Base-by-base conservation (phyloP, 1,284 basidiomycete species). In the Xerocomus tenax region DNA sequence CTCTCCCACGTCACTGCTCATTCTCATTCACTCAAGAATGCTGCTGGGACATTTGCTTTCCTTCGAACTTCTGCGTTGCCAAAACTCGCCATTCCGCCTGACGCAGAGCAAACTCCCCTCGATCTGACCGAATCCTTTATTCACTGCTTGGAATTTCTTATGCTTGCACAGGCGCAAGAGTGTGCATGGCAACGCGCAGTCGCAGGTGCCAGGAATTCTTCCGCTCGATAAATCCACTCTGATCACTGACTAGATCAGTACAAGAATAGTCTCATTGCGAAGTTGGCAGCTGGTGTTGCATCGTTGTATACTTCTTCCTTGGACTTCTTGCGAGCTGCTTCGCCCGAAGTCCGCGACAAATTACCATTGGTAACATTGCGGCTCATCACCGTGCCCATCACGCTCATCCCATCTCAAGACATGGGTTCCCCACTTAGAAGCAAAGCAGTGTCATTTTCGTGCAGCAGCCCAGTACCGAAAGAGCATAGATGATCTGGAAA, bases 141-240 rank as follows among this genome's bases (percentile, higher is more conserved):
- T 19, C 74, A 73, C 39, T 75, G 81, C 19, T 63, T 98, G 19
- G 79, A 88, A 58, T 78, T 73, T 56, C 76, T 97, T 48, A 88
- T 92, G 79, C 76, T 97, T 1, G 92, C 92, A 0, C 92, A 98
- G 69, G 94, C 93, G 0, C 94, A 98, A 62, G 95, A 98, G 71
- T 96, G 92, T 62, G 90, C 85, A 48, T 98, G 95, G 94, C 93
- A 96, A 64, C 82, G 87, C 58, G 94, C 92, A 6, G 85, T 88
- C 55, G 70, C 91, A 54, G 87, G 91, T 90, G 62, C 62, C 45
- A 45, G 44, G 38, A 35, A 28, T 38, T 15, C 44, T 29, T 45
- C 41, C 47, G 26, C 7, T 39, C 16, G 5, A 41, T 19, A n/a
- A 1, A 3, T 2, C 19, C 21, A 9, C 10, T 6, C 41, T 29